phyloP scores from a whole-genome alignment of 768 basidiomycete species.

The Tylopilus plumbeoviolaceoides region DNA sequence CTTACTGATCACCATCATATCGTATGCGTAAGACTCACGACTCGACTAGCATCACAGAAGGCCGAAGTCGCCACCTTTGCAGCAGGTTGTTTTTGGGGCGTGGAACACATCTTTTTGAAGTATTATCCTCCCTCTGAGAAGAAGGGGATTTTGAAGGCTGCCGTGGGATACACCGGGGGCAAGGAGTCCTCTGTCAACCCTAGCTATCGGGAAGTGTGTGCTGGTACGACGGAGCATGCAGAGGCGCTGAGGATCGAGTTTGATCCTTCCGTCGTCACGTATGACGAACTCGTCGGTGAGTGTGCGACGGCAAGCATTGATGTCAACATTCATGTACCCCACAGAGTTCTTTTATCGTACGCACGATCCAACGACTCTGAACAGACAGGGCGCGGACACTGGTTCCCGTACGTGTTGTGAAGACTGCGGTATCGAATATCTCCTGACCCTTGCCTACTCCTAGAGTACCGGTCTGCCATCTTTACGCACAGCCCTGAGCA shows the following conservation, averaged over 20 bases:
- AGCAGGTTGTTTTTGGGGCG: slow-evolving; percentile 80
- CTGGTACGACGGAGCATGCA: slow-evolving; percentile 80
- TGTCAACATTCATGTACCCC: neutral
- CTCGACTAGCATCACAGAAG: slow-evolving; percentile 39
- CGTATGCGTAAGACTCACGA: too few relatives aligned
- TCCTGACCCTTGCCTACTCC: neutral
- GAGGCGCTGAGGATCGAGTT: slow-evolving; percentile 87
- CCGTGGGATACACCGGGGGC: slow-evolving; percentile 81
- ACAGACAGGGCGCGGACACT: slow-evolving; percentile 72
- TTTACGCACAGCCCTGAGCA: slow-evolving; percentile 79
- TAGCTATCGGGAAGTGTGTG: slow-evolving; percentile 71
- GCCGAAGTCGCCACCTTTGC: slow-evolving; percentile 46
- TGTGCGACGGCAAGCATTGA: slow-evolving; percentile 9
- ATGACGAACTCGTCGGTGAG: slow-evolving; percentile 83
- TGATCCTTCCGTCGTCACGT: slow-evolving; percentile 71
- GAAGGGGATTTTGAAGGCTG: slow-evolving; percentile 70
- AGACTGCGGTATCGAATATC: neutral
- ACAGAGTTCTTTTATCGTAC: slow-evolving; percentile 94
- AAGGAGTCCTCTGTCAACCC: slow-evolving; percentile 51
- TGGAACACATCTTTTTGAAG: slow-evolving; percentile 81
- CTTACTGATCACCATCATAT: neutral
- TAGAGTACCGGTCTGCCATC: slow-evolving; percentile 93
- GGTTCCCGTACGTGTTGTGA: slow-evolving; percentile 63
- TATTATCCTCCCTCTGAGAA: slow-evolving; percentile 66
- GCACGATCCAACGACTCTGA: slow-evolving; percentile 85